Conservation (phyloP, 202 grass and related monocot genomes). For the Cymbopogon flexuosus region DNA sequence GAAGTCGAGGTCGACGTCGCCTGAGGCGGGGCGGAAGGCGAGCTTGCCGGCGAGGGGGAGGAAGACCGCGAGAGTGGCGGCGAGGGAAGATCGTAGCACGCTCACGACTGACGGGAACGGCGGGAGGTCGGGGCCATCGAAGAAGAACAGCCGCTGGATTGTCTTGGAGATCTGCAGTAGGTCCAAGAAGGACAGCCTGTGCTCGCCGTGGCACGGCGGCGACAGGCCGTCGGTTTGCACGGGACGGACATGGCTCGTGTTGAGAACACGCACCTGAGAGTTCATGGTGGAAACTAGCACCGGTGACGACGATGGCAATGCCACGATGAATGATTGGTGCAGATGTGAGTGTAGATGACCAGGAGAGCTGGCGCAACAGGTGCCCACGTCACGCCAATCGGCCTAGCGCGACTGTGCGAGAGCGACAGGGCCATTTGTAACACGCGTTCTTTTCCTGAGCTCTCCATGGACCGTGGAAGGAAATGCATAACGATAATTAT, state of each 20-base stretch:
- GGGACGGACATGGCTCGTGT: neutral
- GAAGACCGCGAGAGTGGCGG: constrained; percentile 26
- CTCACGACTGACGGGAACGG: neutral
- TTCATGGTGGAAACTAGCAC: neutral
- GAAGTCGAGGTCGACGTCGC: constrained; percentile 26
- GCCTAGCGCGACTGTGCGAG: no score
- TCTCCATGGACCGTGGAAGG: no score
- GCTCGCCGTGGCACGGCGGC: neutral
- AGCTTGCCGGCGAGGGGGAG: constrained; percentile 39
- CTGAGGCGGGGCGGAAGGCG: neutral
- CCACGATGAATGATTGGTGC: no score
- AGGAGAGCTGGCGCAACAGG: no score
- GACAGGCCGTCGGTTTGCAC: neutral
- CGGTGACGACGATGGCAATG: no score
- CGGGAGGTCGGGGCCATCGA: constrained; percentile 11
- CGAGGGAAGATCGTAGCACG: constrained; percentile 23
- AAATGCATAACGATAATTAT: neutral
- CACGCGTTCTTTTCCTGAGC: no score
- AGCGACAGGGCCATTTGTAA: no score
- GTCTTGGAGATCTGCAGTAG: neutral
- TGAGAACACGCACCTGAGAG: constrained; percentile 8
- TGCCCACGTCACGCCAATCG: no score
- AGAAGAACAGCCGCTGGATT: constrained; percentile 32
- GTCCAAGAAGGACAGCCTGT: constrained; percentile 24
- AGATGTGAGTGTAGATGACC: no score